Evolutionary conservation across 2,329 filamentous ascomycete species (phyloP).

Genomic region (Periconia sp.): DNA sequence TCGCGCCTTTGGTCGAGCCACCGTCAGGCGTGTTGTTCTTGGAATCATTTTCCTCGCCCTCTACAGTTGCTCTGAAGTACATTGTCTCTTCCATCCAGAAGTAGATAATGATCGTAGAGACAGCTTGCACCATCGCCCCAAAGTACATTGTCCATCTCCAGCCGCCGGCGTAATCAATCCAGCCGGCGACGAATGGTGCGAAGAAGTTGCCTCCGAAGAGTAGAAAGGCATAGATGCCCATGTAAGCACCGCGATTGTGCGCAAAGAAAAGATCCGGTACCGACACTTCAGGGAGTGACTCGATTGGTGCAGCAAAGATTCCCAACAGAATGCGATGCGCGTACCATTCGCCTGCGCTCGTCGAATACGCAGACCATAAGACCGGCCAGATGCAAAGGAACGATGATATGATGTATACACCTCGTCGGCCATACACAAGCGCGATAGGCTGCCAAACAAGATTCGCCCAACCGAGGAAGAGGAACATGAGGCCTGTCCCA

Average conservation of each 20-base stretch:
- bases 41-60: too few relatives aligned
- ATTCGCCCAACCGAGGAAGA: slow-evolving; percentile 5
- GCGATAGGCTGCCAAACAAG: slow-evolving; percentile 8
- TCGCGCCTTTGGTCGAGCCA: too few relatives aligned
- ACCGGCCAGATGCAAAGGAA: neutral
- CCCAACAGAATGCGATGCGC: slow-evolving; percentile 1
- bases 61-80: too few relatives aligned
- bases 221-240: too few relatives aligned
- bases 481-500: slow-evolving; percentile 3
- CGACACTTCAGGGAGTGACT: slow-evolving; percentile 1
- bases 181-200: too few relatives aligned
- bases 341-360: slow-evolving; percentile 1
- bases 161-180: too few relatives aligned
- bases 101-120: too few relatives aligned
- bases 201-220: too few relatives aligned
- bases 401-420: neutral
- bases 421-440: slow-evolving; percentile 2
- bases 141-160: too few relatives aligned
- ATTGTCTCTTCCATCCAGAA: too few relatives aligned
- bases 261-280: slow-evolving; percentile 6
- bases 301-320: slow-evolving; percentile 5
- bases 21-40: too few relatives aligned
- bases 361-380: slow-evolving; percentile 2
- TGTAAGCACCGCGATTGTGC: slow-evolving; percentile 2
- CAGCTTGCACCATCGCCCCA: too few relatives aligned